phyloP scores from a whole-genome alignment of 2,329 filamentous ascomycete genomes.

The Claviceps sp. region DNA sequence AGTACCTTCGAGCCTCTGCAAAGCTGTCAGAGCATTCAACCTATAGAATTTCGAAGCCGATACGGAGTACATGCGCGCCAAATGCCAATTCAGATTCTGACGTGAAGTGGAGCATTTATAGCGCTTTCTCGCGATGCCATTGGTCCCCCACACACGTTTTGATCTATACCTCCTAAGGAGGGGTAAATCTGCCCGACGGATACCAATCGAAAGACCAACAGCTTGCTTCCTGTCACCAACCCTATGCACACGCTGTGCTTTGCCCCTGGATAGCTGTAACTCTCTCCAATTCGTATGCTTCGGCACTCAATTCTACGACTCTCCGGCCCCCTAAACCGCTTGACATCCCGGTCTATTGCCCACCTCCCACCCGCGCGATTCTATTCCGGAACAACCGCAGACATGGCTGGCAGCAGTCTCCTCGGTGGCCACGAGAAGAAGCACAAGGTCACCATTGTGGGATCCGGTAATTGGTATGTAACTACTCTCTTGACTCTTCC shows the following conservation, averaged over 20 bases:
- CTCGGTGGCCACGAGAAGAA: slow-evolving; percentile 48
- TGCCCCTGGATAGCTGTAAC: not conserved
- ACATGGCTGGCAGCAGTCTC: slow-evolving; percentile 18
- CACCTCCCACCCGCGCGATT: not conserved
- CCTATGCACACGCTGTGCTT: not conserved
- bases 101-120: too few relatives aligned
- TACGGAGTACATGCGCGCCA: too few relatives aligned
- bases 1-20: too few relatives aligned
- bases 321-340: not conserved
- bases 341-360: not conserved
- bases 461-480: slow-evolving; percentile 85
- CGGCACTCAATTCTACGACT: not conserved
- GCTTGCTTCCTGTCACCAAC: too few relatives aligned
- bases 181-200: not conserved
- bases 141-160: too few relatives aligned
- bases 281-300: slow-evolving; percentile 1
- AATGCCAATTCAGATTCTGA: too few relatives aligned
- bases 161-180: too few relatives aligned
- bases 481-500: too few relatives aligned
- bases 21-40: too few relatives aligned
- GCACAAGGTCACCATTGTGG: slow-evolving; percentile 88
- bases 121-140: too few relatives aligned
- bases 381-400: slow-evolving; percentile 9
- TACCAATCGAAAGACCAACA: too few relatives aligned
- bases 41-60: too few relatives aligned